Base-by-base conservation (phyloP, 331 rosid genomes). In the Stylosanthes scabra region DNA sequence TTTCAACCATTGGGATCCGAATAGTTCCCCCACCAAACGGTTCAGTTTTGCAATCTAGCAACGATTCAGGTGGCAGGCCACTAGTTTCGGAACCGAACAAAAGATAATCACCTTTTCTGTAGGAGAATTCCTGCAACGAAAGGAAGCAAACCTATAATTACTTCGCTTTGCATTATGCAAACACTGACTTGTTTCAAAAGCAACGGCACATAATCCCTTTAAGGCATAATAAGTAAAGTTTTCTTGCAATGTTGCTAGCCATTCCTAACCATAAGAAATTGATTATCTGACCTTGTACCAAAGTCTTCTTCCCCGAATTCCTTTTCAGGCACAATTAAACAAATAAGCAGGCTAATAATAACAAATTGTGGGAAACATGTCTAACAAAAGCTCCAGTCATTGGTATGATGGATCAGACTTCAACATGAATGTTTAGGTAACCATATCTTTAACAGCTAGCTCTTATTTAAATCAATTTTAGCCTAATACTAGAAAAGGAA, bases 1-100 rank as follows among this genome's bases (percentile, higher is more conserved):
- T 93, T 78, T 89, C 98, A 66, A 93, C 96, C 97, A 93, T 93
- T 2, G 98, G 97, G 57, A 93, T 91, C 79, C 70, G 82, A n/a
- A 93, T 41, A 3, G 87, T 82, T 20, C 96, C 98, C 2, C 95
- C 93, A 0, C 97, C 97, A 84, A 70, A 82, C 25, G 85, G 74
- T 80, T 80, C 88, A 39, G 82, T 81, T 68, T 85, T 91, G 97
- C 98, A 94, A 72, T 91, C 96, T 69, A 80, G 75, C 69, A 91
- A 85, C 34, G 89, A 93, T 77, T 94, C 97, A 20, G 89, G 78
- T 64, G 97, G 96, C 51, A 94, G 80, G 45, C 98, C 98, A 68
- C 86, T 79, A 3, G 96, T 94, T 91, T 91, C 98, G 11, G 98
- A 86, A 20, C 98, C 97, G 44, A 94, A 91, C 77, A 94, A 54